Percentiles rank a stretch among this genome's conserved stretches.
phyloP scores from a whole-genome alignment of 805 yeast genomes.

The Lachancea cidri region DNA sequence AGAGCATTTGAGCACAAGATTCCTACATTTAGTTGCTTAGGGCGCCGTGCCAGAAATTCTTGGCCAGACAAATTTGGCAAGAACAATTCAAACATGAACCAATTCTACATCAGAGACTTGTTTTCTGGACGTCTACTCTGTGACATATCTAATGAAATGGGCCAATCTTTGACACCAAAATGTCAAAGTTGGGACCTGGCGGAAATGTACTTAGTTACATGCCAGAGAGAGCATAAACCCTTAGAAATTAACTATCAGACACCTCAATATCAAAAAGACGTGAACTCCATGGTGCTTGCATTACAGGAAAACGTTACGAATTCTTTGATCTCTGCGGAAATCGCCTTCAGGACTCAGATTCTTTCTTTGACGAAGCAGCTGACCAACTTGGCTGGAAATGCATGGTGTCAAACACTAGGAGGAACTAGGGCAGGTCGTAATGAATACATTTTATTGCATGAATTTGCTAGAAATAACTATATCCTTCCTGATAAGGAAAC shows the following conservation, averaged over 20 bases:
- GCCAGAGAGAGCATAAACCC: slow-evolving; percentile 56
- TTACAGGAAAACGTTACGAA: slow-evolving; percentile 61
- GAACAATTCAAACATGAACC: slow-evolving; percentile 45
- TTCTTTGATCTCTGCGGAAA: slow-evolving; percentile 65
- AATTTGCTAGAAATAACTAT: slow-evolving; percentile 71
- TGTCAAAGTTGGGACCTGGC: slow-evolving; percentile 93
- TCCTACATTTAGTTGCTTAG: slow-evolving; percentile 75
- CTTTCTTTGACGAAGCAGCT: slow-evolving; percentile 84
- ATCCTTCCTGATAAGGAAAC: slow-evolving; percentile 84
- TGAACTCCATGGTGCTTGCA: slow-evolving; percentile 61
- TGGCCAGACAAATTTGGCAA: slow-evolving; percentile 76
- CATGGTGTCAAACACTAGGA: slow-evolving; percentile 90
- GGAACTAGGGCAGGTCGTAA: slow-evolving; percentile 97
- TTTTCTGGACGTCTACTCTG: slow-evolving; percentile 83
- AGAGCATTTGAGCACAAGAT: slow-evolving; percentile 72
- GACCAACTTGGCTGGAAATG: slow-evolving; percentile 92
- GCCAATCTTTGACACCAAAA: slow-evolving; percentile 83
- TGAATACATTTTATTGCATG: slow-evolving; percentile 88
- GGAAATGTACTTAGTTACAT: slow-evolving; percentile 83
- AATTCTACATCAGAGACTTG: slow-evolving; percentile 58
- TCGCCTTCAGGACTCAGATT: slow-evolving; percentile 80
- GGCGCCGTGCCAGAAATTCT: slow-evolving; percentile 68
- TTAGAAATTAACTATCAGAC: slow-evolving; percentile 71
- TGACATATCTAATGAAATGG: slow-evolving; percentile 92
- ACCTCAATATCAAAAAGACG: slow-evolving; percentile 60